Percentiles rank a stretch among this genome's conserved stretches.
Conservation (phyloP, 805 yeast species). For the Wickerhamia fluorescens region DNA sequence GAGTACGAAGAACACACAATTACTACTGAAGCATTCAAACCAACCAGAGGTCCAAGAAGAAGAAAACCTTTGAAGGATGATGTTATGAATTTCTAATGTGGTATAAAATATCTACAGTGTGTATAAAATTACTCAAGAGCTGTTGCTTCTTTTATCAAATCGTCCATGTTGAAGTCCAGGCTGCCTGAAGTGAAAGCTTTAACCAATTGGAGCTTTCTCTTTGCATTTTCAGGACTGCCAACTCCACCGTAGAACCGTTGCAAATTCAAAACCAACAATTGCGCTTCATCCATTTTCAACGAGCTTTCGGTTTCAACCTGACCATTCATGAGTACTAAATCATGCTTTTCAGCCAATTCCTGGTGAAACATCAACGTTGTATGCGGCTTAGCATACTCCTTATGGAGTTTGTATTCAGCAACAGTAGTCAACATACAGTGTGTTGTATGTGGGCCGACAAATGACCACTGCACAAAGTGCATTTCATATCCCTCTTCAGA, state of each 20-base stretch:
- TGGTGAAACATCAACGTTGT: slow-evolving; percentile 84
- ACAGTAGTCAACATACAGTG: slow-evolving; percentile 89
- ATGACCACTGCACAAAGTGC: slow-evolving; percentile 91
- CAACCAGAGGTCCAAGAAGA: slow-evolving; percentile 1
- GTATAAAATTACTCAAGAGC: slow-evolving; percentile 49
- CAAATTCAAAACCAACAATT: slow-evolving; percentile 62
- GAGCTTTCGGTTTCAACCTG: slow-evolving; percentile 65
- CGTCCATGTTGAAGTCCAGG: slow-evolving; percentile 56
- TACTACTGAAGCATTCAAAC: background rate
- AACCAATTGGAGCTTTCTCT: slow-evolving; percentile 52
- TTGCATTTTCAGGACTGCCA: slow-evolving; percentile 24
- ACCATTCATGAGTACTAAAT: slow-evolving; percentile 79
- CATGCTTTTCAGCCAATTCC: slow-evolving; percentile 56
- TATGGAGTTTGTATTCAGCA: slow-evolving; percentile 85
- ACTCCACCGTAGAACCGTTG: slow-evolving; percentile 79
- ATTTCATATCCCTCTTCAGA: slow-evolving; percentile 57
- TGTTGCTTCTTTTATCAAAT: slow-evolving; percentile 65
- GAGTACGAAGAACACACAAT: slow-evolving; percentile 1
- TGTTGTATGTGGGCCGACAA: slow-evolving; percentile 74
- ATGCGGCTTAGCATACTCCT: slow-evolving; percentile 91
- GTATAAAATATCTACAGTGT: slow-evolving; percentile 1
- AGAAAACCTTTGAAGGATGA: slow-evolving; percentile 1
- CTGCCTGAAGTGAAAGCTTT: slow-evolving; percentile 66
- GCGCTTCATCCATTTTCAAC: slow-evolving; percentile 68
- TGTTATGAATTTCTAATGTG: slow-evolving; percentile 2